These are phyloP conservation scores for Aspergillus haitiensis DNA, from an alignment of 495 filamentous ascomycete genomes.

Conservation along the genomic window DNA sequence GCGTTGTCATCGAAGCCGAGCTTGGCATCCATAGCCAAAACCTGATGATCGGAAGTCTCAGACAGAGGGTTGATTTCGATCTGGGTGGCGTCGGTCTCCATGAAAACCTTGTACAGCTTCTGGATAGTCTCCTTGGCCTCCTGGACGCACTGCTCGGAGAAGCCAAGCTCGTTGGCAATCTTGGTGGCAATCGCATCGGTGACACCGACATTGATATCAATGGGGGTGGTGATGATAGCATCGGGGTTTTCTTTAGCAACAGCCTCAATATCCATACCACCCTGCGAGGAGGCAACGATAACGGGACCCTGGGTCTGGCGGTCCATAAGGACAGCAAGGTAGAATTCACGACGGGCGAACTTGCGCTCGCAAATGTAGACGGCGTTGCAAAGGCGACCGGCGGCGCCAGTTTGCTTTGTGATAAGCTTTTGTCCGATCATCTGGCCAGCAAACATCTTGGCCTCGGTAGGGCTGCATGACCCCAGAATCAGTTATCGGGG, in stretches of 20 bases:
- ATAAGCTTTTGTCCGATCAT: slow-evolving; percentile 99
- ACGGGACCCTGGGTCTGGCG: slow-evolving; percentile 86
- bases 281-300: slow-evolving; percentile 95
- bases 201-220: slow-evolving; percentile 92
- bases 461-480: slow-evolving; percentile 64
- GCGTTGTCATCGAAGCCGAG: slow-evolving; percentile 98
- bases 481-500: slow-evolving; percentile 22
- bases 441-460: slow-evolving; percentile 96
- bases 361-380: slow-evolving; percentile 99
- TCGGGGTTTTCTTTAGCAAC: slow-evolving; percentile 97
- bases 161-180: slow-evolving; percentile 90
- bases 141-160: slow-evolving; percentile 93
- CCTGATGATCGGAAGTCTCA: slow-evolving; percentile 95
- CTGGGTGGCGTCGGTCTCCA: slow-evolving; percentile 96
- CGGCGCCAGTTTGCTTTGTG: slow-evolving; percentile 96
- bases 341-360: slow-evolving; percentile 98
- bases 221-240: slow-evolving; percentile 87
- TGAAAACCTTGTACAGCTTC: slow-evolving; percentile 97
- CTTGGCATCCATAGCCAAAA: slow-evolving; percentile 98
- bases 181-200: slow-evolving; percentile 90
- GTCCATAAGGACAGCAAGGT: slow-evolving; percentile 97
- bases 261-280: slow-evolving; percentile 97
- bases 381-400: slow-evolving; percentile 86
- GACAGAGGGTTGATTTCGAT: slow-evolving; percentile 99
- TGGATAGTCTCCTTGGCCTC: slow-evolving; percentile 94